Base-by-base conservation (phyloP, 306 rosid genomes). In the Trichosanthes cucumerina region DNA sequence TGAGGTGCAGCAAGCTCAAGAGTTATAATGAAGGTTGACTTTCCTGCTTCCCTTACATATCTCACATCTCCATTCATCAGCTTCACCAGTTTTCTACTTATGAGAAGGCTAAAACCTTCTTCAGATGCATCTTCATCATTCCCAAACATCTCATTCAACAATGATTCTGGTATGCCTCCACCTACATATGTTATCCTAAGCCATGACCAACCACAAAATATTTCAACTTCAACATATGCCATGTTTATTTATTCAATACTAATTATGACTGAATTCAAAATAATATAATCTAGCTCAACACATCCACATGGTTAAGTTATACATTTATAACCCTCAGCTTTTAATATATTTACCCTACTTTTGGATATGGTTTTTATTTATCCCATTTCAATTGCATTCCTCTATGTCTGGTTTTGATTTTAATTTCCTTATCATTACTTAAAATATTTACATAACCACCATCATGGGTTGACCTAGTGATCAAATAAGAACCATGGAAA, bases 31-130 rank as follows among this genome's bases (percentile, higher is more conserved):
- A 92, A 91, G 77, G 86, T 87, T 18, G 96, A 83, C 60, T 80
- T 92, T 33, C 88, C 93, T 18, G 84, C 93, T 90, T 92, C 97
- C 80, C 89, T 88, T 44, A 95, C 83, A 86, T 88, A 91, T 43
- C 85, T 89, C 23, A 92, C 91, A 60, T 91, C 97, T 53, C 99
- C 99, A 79, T 86, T 91, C 97, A 95, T 95, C 28, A 91, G 91
- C 84, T 90, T 91, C 84, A 92, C 85, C 53, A 95, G 85, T 75
- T 90, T 92, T 80, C 96, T 85, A 83, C 99, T 89, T 77, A 95
- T 85, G 44, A 92, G 86, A 12, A 95, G 86, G 88, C 96, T 87
- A 21, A 87, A 64, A 53, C 97, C 97, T 69, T 92, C 98, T 31
- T 95, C 98, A 0, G 93, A 89, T 73, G 89, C 80, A 23, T 86